Conservation (phyloP, 2,329 filamentous ascomycete species). For the Acrodontium crateriforme region DNA sequence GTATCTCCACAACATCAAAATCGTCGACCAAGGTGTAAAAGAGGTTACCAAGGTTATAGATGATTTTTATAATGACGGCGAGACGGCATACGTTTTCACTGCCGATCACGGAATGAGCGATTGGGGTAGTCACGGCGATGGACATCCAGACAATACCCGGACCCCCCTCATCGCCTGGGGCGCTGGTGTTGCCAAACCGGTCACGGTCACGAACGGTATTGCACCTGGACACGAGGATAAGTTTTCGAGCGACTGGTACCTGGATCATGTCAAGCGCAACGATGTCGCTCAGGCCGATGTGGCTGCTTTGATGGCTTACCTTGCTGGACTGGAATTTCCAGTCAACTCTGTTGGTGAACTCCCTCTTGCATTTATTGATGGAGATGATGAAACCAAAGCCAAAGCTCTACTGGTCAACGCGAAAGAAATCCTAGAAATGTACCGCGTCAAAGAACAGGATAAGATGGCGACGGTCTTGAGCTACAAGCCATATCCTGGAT, state of each 20-base stretch:
- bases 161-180: slow-evolving; percentile 92
- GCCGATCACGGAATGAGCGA: slow-evolving; percentile 99
- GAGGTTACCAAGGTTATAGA: slow-evolving; percentile 72
- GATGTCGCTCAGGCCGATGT: slow-evolving; percentile 92
- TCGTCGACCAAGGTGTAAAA: slow-evolving; percentile 81
- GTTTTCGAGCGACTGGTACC: slow-evolving; percentile 76
- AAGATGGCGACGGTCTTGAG: slow-evolving; percentile 64
- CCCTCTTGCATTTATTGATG: slow-evolving; percentile 68
- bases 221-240: slow-evolving; percentile 76
- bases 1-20: slow-evolving; percentile 85
- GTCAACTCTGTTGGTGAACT: slow-evolving; percentile 94
- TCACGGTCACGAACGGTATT: slow-evolving; percentile 38
- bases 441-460: slow-evolving; percentile 77
- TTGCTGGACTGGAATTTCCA: slow-evolving; percentile 76
- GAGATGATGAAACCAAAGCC: slow-evolving; percentile 61
- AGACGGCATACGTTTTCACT: slow-evolving; percentile 92
- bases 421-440: slow-evolving; percentile 84
- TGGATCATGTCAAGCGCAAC: slow-evolving; percentile 68
- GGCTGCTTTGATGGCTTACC: slow-evolving; percentile 87
- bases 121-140: slow-evolving; percentile 97
- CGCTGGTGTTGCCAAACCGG: slow-evolving; percentile 69
- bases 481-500: slow-evolving; percentile 60
- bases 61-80: slow-evolving; percentile 65
- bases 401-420: slow-evolving; percentile 75
- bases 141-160: slow-evolving; percentile 90